Evolutionary conservation across 1,284 basidiomycete species (phyloP).

Genomic region (Peniophora sp.): DNA sequence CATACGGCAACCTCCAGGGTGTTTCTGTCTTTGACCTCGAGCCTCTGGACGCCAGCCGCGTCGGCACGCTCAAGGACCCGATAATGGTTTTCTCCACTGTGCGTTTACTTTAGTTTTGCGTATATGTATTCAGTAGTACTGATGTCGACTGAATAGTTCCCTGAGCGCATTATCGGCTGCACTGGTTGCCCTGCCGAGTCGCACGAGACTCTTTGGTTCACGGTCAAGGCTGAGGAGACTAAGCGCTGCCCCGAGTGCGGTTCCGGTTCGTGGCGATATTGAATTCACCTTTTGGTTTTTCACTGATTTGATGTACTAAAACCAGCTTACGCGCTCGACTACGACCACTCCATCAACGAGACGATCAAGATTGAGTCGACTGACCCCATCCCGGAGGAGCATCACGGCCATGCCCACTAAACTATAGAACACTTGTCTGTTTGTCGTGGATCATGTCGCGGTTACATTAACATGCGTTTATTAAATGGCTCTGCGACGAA

Average conservation of each 20-base stretch:
- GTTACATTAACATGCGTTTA: no score
- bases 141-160: conserved; percentile 44
- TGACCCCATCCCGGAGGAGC: background rate
- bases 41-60: conserved; percentile 78
- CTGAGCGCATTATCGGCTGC: conserved; percentile 82
- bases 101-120: conserved; percentile 26
- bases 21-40: conserved; percentile 87
- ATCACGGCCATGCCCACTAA: no score
- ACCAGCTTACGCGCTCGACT: conserved; percentile 9
- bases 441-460: no score
- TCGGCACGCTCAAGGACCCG: conserved; percentile 86
- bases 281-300: background rate
- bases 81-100: conserved; percentile 86
- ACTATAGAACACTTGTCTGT: no score
- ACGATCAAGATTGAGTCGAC: conserved; percentile 1
- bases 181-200: conserved; percentile 89
- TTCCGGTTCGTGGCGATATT: conserved; percentile 51
- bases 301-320: background rate
- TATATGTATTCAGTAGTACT: conserved; percentile 15
- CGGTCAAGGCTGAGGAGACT: conserved; percentile 55
- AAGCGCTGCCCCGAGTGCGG: conserved; percentile 89
- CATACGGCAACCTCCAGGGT: conserved; percentile 84
- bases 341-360: conserved; percentile 1
- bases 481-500: no score
- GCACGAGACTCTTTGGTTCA: conserved; percentile 85